phyloP scores from a whole-genome alignment of 2,329 filamentous ascomycete species.

The Colletotrichum spaethianum region DNA sequence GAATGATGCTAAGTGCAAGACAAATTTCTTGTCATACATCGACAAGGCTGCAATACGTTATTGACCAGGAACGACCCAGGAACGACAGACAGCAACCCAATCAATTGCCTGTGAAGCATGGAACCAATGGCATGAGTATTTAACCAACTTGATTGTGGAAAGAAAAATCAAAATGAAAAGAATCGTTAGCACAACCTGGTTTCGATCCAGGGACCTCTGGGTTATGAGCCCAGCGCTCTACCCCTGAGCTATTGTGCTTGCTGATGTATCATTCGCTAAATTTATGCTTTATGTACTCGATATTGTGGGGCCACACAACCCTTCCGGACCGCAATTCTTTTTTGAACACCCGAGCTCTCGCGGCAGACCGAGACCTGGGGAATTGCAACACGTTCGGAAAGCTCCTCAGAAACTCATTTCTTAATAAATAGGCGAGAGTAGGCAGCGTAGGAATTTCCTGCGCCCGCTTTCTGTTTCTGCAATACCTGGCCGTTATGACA shows the following conservation, averaged over 20 bases:
- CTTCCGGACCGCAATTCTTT: neutral
- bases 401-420: too few species aligned
- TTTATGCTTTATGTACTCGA: rapidly evolving
- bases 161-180: neutral
- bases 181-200: slow-evolving; percentile 39
- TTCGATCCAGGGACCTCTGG: slow-evolving; percentile 41
- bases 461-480: too few species aligned
- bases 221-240: slow-evolving; percentile 42
- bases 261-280: neutral
- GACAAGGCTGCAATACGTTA: rapidly evolving
- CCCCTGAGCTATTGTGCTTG: slow-evolving; percentile 40
- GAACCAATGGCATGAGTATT: too few species aligned
- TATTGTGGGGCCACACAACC: neutral
- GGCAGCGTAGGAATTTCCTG: too few species aligned
- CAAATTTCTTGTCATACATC: neutral
- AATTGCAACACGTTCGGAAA: too few species aligned
- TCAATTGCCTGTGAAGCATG: neutral
- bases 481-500: too few species aligned
- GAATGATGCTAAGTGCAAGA: neutral
- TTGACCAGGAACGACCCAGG: neutral
- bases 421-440: too few species aligned
- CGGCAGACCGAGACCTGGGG: too few species aligned
- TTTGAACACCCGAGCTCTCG: too few species aligned
- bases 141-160: neutral
- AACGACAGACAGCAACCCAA: neutral